These are phyloP conservation scores for Tylopilus rubrobrunneus DNA, from an alignment of 768 basidiomycete genomes.

Conservation along the genomic window DNA sequence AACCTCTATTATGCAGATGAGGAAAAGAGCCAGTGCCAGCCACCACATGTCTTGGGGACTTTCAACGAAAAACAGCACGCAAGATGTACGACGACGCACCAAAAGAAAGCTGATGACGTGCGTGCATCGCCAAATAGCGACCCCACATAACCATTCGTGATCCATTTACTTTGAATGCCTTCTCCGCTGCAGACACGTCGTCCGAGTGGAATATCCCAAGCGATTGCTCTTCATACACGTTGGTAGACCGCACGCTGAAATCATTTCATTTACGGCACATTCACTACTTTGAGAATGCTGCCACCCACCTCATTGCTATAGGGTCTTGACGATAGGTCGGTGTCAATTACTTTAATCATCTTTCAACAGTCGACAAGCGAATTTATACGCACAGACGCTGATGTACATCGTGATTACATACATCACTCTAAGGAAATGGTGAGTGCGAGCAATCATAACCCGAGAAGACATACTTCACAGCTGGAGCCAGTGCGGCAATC, in stretches of 20 bases:
- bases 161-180: slow-evolving; percentile 40
- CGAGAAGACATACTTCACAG: slow-evolving; percentile 63
- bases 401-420: slow-evolving; percentile 96
- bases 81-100: slow-evolving; percentile 43
- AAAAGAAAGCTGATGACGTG: slow-evolving; percentile 85
- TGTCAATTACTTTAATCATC: background rate
- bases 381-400: slow-evolving; percentile 59
- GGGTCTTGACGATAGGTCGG: slow-evolving; percentile 46
- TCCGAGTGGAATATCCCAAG: slow-evolving; percentile 69
- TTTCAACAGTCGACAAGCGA: background rate
- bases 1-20: slow-evolving; percentile 93
- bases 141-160: slow-evolving; percentile 66
- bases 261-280: background rate
- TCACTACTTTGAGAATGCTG: background rate
- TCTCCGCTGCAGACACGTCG: slow-evolving; percentile 46
- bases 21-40: slow-evolving; percentile 77
- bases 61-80: background rate
- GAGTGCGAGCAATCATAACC: background rate
- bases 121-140: slow-evolving; percentile 76
- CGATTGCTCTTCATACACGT: slow-evolving; percentile 91
- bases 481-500: slow-evolving; percentile 75
- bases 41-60: slow-evolving; percentile 88
- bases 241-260: slow-evolving; percentile 80
- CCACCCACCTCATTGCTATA: slow-evolving; percentile 69
- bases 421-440: slow-evolving; percentile 51